Percentiles rank a stretch among this genome's conserved stretches.
phyloP scores from a whole-genome alignment of 2,329 filamentous ascomycete species.

The Fusarium sp. region DNA sequence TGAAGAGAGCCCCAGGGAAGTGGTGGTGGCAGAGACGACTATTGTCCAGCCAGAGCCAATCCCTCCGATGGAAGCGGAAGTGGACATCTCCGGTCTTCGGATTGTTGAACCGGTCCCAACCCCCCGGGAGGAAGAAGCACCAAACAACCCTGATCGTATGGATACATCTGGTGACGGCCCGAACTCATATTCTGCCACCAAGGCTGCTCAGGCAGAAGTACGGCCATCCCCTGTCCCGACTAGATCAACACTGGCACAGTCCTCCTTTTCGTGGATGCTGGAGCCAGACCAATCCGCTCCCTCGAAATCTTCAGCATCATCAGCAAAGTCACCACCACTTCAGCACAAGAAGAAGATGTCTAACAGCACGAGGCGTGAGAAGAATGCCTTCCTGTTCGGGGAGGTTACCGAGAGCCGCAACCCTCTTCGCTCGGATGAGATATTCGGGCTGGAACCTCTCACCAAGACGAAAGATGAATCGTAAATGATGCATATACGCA shows the following conservation, averaged over 20 bases:
- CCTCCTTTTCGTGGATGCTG: conserved; percentile 85
- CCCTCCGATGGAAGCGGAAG: conserved; percentile 4
- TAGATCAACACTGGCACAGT: conserved; percentile 76
- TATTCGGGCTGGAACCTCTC: conserved; percentile 68
- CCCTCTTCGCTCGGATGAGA: conserved; percentile 59
- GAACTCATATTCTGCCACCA: not conserved
- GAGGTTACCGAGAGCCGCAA: conserved; percentile 57
- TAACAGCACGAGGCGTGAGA: conserved; percentile 62
- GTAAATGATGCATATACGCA: conserved; percentile 1
- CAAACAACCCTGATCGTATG: conserved; percentile 30
- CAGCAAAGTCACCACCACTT: conserved; percentile 47
- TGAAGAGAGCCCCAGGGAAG: conserved; percentile 27
- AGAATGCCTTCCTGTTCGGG: conserved; percentile 71
- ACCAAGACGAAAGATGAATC: conserved; percentile 40
- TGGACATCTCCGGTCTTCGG: conserved; percentile 35
- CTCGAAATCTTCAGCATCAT: conserved; percentile 36
- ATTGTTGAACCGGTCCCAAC: conserved; percentile 24
- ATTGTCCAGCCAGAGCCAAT: conserved; percentile 28
- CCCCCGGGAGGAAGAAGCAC: conserved; percentile 4
- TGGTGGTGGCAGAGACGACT: conserved; percentile 22
- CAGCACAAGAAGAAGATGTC: conserved; percentile 56
- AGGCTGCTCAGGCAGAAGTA: not conserved
- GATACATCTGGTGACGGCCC: conserved; percentile 33
- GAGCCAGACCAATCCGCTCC: conserved; percentile 61
- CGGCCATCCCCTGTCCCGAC: conserved; percentile 61